Evolutionary conservation across 2,329 filamentous ascomycete genomes (phyloP), one percentile per base, ranked within the genome.

Genomic region (Ophiostoma populinum): DNA sequence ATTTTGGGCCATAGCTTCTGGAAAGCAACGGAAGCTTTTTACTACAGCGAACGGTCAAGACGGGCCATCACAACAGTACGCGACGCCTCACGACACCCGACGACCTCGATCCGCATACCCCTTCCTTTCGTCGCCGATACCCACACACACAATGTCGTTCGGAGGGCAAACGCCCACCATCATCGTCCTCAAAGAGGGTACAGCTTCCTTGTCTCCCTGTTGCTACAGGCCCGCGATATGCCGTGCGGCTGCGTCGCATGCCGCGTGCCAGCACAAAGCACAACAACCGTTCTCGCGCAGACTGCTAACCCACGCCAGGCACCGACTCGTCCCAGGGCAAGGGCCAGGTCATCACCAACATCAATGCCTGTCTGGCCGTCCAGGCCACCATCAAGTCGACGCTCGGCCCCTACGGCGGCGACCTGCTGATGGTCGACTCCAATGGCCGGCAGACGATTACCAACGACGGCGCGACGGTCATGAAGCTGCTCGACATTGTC

Each of bases 401-500:
- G 15, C 69, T 98, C 24, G 90, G 90, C 26, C 90, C 90, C 22
- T 98, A 95, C 60, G 90, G 90, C 54, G 90, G 90, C 51, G 90
- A 98, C 61, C 63, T 95, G 55, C 68, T 98, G 55, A 77, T 98
- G 61, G 87, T 95, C 38, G 90, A 95, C 59, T 77, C 75, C 57
- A 94, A 94, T 66, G 90, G 90, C 56, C 77, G 63, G 57, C 85
- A 94, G 63, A 98, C 90, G 37, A 95, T 98, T 55, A 98, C 90
- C 49, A 98, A 98, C 61, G 90, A 98, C 63, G 90, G 90, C 53
- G 90, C 90, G 32, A 98, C 90, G 34, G 90, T 95, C 42, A 98
- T 98, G 90, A 95, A 94, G 76, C 80, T 98, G 37, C 80, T 98
- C 55, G 90, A 98, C 55, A 95, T 98, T 51, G 82, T 98, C 43